phyloP scores from a whole-genome alignment of 768 basidiomycete genomes.

The Tubosaeta sp. region DNA sequence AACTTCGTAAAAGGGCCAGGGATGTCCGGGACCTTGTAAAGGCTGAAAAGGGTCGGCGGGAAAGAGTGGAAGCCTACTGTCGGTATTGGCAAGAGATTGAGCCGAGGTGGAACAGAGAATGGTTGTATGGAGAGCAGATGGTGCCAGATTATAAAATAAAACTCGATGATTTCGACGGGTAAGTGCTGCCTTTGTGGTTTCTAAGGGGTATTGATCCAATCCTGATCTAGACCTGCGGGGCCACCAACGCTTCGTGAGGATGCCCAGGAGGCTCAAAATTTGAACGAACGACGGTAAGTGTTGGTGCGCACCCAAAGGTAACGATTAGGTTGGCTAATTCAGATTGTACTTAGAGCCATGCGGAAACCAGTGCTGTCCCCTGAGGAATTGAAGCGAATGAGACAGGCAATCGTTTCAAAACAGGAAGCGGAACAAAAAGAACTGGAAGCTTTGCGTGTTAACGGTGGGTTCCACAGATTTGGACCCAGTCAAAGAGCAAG shows the following conservation, averaged over 20 bases:
- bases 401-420: conserved; percentile 8
- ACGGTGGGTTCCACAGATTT: not conserved
- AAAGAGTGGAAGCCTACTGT: conserved; percentile 27
- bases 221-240: conserved; percentile 5
- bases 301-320: not conserved
- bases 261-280: not conserved
- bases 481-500: not conserved
- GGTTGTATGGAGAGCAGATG: conserved; percentile 20
- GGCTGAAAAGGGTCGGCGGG: conserved; percentile 22
- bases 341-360: not conserved
- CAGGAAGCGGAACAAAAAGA: conserved; percentile 13
- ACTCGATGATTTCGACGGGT: conserved; percentile 1
- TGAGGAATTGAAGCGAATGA: conserved; percentile 4
- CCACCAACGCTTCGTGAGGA: conserved; percentile 2
- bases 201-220: not conserved
- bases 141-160: not conserved
- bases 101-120: conserved; percentile 21
- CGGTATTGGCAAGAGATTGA: conserved; percentile 25
- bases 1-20: conserved; percentile 17
- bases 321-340: not conserved
- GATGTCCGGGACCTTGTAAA: conserved; percentile 21
- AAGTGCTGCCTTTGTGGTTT: not conserved
- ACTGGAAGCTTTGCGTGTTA: conserved; percentile 1
- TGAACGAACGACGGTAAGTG: conserved; percentile 4
- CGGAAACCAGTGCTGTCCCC: conserved; percentile 1